Evolutionary conservation across 352 stramenopile species (phyloP), one percentile per base, ranked within the genome.

Genomic region (Poterioochromonas sp.): DNA sequence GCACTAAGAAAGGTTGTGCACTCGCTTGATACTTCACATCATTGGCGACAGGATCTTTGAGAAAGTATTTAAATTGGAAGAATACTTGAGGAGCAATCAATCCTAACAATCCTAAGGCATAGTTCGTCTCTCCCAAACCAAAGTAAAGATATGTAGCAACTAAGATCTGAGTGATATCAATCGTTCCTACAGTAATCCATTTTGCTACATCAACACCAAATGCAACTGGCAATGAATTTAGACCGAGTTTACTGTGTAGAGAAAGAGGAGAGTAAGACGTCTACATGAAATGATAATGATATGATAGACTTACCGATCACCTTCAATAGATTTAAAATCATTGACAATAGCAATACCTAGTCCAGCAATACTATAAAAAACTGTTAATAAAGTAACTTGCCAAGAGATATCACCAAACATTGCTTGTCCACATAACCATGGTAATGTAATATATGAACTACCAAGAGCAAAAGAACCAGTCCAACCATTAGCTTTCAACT

Each of bases 311-410:
- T 62, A 34, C 51, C 51, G 12, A 62, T 62, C 51, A 62, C 87
- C 86, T 81, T 90, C 86, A 65, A 91, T 87, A 15, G 86, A 91
- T 82, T 93, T 93, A 79, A 93, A 93, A 81, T 93, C 89, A 82
- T 93, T 93, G 0, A 93, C 89, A 82, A 93, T 93, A n/a, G 88
- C 89, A 80, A 93, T 92, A 49, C 87, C 87, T 29, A 93, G 83
- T 43, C 89, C 89, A 69, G 88, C 89, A 83, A 91, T 88, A 0
- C 74, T 79, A 53, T 93, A 93, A 40, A 91, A 82, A 76, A 92
- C 86, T 3, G 81, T 84, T 32, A 84, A 47, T 40, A 93, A 92
- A 37, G 92, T 88, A 40, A 88, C 88, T 73, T 8, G 43, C 43
- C 8, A 60, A 35, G 64, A 60, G 5, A 60, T 8, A 32, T 60